Conservation (phyloP, 352 stramenopile species). For the Globisporangium lucens region DNA sequence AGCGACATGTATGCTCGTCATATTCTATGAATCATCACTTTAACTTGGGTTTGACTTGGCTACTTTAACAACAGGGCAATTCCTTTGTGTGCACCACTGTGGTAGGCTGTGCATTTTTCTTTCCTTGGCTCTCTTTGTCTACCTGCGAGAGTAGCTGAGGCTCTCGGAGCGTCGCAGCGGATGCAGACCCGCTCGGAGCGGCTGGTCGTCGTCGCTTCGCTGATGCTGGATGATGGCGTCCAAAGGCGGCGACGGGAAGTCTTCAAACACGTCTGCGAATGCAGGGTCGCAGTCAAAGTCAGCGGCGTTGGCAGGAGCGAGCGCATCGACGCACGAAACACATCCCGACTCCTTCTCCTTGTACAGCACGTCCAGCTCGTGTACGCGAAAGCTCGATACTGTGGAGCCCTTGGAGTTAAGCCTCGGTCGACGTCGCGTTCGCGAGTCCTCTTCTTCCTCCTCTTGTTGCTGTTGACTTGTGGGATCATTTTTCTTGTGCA, state of each 20-base stretch:
- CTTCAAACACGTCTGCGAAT: constrained; percentile 60
- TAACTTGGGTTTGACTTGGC: not conserved
- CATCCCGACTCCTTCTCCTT: constrained; percentile 24
- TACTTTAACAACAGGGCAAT: not conserved
- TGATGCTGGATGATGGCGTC: constrained; percentile 64
- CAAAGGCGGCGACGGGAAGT: constrained; percentile 39
- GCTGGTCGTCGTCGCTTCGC: constrained; percentile 20
- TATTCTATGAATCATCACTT: not conserved
- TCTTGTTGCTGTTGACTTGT: not conserved
- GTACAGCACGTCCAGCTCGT: constrained; percentile 55
- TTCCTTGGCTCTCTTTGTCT: not conserved
- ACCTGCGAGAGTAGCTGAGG: constrained; percentile 27
- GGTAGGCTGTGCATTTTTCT: not conserved
- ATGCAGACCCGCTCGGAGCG: constrained; percentile 8
- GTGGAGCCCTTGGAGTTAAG: constrained; percentile 30
- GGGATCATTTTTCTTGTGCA: constrained; percentile 4
- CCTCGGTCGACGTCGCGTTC: constrained; percentile 21
- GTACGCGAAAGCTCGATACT: constrained; percentile 51
- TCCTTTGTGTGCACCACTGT: not conserved
- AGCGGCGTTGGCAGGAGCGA: constrained; percentile 13
- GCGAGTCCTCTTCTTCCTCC: not conserved
- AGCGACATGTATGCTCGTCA: not conserved
- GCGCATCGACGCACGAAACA: not conserved
- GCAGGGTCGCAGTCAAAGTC: constrained; percentile 29
- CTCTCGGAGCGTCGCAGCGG: constrained; percentile 34